Evolutionary conservation across 352 stramenopile genomes (phyloP).

Genomic region (Phytophthora brassicae): DNA sequence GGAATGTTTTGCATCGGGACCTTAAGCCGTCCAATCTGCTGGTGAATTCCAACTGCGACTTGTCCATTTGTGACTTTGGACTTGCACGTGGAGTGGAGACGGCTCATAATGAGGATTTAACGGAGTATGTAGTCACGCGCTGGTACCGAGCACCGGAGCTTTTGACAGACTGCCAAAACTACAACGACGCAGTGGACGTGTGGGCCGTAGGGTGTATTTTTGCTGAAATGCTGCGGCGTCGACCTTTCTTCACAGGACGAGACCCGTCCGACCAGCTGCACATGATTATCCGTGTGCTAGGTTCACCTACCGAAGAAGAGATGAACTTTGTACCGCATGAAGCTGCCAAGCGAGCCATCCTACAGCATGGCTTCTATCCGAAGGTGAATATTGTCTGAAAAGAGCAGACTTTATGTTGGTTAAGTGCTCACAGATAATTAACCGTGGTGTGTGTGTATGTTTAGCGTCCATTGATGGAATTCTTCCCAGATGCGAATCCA

Average conservation of each 20-base stretch:
- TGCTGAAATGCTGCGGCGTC: conserved; percentile 97
- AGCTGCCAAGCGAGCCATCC: conserved; percentile 79
- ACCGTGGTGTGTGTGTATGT: not conserved
- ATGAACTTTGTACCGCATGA: conserved; percentile 97
- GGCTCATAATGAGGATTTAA: conserved; percentile 70
- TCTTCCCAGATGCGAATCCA: conserved; percentile 85
- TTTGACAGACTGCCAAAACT: conserved; percentile 94
- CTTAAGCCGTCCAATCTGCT: conserved; percentile 90
- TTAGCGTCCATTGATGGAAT: conserved; percentile 71
- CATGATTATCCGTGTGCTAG: conserved; percentile 90
- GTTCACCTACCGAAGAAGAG: conserved; percentile 93
- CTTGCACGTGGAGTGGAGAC: conserved; percentile 89
- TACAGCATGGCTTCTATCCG: conserved; percentile 83
- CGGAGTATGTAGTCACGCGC: conserved; percentile 94
- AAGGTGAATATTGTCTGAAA: conserved; percentile 55
- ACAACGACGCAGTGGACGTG: conserved; percentile 95
- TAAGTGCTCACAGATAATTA: not conserved
- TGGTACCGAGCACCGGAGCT: conserved; percentile 91
- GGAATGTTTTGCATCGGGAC: conserved; percentile 92
- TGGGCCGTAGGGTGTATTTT: conserved; percentile 99
- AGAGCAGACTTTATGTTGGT: not conserved
- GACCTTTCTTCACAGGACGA: conserved; percentile 86
- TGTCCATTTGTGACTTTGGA: conserved; percentile 93
- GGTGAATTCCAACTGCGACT: conserved; percentile 89
- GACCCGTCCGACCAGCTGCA: conserved; percentile 85